A percentile compares a stretch with the other conserved stretches of the same genome.
These are phyloP conservation scores for Heritiera fomes DNA, from an alignment of 345 rosid genomes.

Conservation along the genomic window DNA sequence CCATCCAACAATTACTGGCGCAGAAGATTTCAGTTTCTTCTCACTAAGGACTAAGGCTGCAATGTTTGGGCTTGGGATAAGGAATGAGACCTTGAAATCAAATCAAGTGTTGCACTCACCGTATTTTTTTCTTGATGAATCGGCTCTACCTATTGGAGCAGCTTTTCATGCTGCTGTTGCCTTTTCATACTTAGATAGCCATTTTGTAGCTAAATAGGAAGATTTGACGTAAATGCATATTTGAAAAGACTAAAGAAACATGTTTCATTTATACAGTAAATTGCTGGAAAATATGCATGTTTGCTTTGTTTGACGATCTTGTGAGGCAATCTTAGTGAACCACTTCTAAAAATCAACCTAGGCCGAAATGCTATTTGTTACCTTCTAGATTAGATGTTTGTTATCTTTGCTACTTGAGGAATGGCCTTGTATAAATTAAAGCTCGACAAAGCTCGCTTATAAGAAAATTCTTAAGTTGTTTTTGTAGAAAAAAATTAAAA, in stretches of 20 bases:
- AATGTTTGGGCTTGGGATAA: slow-evolving; percentile 51
- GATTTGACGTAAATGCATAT: not conserved
- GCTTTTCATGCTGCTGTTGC: slow-evolving; percentile 68
- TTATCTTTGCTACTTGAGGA: not conserved
- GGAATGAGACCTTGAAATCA: slow-evolving; percentile 52
- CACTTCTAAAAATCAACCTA: not conserved
- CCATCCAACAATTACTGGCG: slow-evolving; percentile 54
- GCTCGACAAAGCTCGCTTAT: too few species aligned
- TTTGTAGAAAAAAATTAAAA: too few species aligned
- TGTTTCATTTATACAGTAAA: not conserved
- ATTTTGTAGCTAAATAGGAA: slow-evolving; percentile 40
- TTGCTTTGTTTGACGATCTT: not conserved
- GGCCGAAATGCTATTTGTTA: not conserved
- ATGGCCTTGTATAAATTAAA: not conserved
- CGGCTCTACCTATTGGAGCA: slow-evolving; percentile 62
- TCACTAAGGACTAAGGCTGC: slow-evolving; percentile 54
- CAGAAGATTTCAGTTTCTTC: slow-evolving; percentile 73
- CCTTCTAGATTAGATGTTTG: not conserved
- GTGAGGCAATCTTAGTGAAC: not conserved
- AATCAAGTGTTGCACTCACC: slow-evolving; percentile 57
- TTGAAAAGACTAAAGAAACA: not conserved
- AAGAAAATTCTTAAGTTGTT: too few species aligned
- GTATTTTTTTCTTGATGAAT: slow-evolving; percentile 59
- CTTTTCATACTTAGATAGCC: slow-evolving; percentile 51
- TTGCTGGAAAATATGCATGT: not conserved